phyloP scores from a whole-genome alignment of 345 rosid genomes.

The Hibiscus syriacus region DNA sequence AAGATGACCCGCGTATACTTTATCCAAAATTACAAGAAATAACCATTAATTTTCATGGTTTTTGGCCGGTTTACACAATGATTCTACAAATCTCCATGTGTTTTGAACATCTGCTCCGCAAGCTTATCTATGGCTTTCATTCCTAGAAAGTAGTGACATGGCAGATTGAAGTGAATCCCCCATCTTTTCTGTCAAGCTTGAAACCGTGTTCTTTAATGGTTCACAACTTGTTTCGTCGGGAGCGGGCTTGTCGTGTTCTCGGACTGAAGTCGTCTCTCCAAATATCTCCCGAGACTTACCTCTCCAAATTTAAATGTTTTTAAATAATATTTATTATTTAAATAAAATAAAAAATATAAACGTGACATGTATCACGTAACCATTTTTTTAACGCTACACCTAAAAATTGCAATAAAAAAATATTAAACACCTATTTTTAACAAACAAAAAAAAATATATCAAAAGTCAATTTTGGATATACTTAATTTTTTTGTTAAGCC shows the following conservation, averaged over 20 bases:
- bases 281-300: slow-evolving; percentile 52
- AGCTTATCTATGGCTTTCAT: not conserved
- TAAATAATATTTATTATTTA: too few species aligned
- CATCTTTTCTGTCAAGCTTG: slow-evolving; percentile 34
- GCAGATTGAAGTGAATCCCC: slow-evolving; percentile 44
- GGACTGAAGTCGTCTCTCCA: slow-evolving; percentile 49
- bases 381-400: too few species aligned
- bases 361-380: too few species aligned
- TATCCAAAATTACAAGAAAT: slow-evolving; percentile 45
- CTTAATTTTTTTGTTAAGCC: too few species aligned
- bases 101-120: not conserved
- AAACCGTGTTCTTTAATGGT: slow-evolving; percentile 38
- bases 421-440: too few species aligned
- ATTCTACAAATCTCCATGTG: not conserved
- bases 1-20: too few species aligned
- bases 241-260: slow-evolving; percentile 25
- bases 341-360: too few species aligned
- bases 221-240: slow-evolving; percentile 19
- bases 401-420: too few species aligned
- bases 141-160: slow-evolving; percentile 30
- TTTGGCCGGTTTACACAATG: not conserved
- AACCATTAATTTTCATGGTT: slow-evolving; percentile 2
- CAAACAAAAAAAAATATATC: too few species aligned
- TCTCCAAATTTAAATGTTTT: too few species aligned
- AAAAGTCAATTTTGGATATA: too few species aligned